phyloP scores from a whole-genome alignment of 169 alveolate genomes.

The Neospora caninum region DNA sequence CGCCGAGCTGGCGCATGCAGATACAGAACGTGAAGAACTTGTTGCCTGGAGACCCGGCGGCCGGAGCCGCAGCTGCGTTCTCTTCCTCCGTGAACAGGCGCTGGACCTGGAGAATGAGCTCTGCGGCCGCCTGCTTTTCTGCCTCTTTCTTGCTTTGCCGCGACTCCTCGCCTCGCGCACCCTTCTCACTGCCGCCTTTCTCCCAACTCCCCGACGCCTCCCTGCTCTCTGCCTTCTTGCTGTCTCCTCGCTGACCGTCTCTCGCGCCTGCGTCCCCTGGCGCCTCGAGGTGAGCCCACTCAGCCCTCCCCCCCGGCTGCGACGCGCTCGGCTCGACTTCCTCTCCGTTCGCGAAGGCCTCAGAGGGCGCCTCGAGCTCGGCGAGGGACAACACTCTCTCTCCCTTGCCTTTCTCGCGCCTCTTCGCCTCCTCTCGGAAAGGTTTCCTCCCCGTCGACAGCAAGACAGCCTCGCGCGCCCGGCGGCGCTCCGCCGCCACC shows the following conservation, averaged over 20 bases:
- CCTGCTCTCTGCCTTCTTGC: not conserved
- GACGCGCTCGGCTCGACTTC: not conserved
- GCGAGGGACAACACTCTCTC: not conserved
- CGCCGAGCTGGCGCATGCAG: not conserved
- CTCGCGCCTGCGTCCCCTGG: not conserved
- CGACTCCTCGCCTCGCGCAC: not conserved
- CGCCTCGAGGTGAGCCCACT: not conserved
- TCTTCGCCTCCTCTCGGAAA: not conserved
- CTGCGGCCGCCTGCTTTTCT: not conserved
- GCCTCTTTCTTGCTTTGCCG: not conserved
- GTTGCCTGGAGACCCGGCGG: not conserved
- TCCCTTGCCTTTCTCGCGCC: not conserved
- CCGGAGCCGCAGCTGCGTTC: not conserved
- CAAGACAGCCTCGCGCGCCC: not conserved
- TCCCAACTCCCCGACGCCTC: not conserved
- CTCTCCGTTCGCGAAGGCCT: not conserved
- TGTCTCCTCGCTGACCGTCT: no score
- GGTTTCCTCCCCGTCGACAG: not conserved
- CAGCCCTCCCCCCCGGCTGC: not conserved
- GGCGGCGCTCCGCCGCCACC: not conserved
- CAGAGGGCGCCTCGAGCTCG: not conserved
- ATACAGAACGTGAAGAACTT: not conserved
- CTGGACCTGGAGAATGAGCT: not conserved
- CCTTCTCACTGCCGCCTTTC: not conserved
- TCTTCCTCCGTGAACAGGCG: not conserved